A percentile compares a stretch with the other conserved stretches of the same genome.
Evolutionary conservation across 1,284 basidiomycete genomes (phyloP).

Genomic region (Exobasidium cylindrosporum): DNA sequence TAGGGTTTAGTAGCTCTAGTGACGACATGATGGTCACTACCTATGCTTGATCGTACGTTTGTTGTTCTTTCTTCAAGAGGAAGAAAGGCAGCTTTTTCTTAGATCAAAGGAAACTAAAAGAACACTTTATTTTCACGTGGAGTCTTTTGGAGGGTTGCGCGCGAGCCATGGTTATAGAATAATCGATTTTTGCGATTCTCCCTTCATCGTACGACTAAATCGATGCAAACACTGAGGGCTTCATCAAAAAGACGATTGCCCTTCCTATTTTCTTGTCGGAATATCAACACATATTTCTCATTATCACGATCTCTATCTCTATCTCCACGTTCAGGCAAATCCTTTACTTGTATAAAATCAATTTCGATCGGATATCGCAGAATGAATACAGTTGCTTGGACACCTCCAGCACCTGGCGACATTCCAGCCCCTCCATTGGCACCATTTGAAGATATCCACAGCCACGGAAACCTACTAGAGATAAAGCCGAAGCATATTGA

Average conservation of each 20-base stretch:
- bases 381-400: conserved; percentile 22
- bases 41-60: too few relatives aligned
- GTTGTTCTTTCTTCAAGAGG: too few relatives aligned
- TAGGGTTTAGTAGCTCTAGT: conserved; percentile 54
- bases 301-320: not conserved
- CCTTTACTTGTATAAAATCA: too few relatives aligned
- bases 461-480: conserved; percentile 40
- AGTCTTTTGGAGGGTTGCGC: too few relatives aligned
- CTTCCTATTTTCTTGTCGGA: too few relatives aligned
- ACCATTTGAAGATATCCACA: conserved; percentile 40
- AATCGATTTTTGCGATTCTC: not conserved
- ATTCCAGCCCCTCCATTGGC: conserved; percentile 35
- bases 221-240: not conserved
- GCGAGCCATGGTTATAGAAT: too few relatives aligned
- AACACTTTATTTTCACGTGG: not conserved
- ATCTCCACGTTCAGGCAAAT: not conserved
- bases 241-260: too few relatives aligned
- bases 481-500: conserved; percentile 44
- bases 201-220: not conserved
- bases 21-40: conserved; percentile 39
- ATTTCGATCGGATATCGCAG: too few relatives aligned
- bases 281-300: too few relatives aligned
- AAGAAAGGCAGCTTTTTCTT: not conserved
- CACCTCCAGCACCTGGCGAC: conserved; percentile 39
- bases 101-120: not conserved